Percentiles rank a stretch among this genome's conserved stretches.
Evolutionary conservation across 305 asterid species (phyloP).

Genomic region (Plantago lanceolata): DNA sequence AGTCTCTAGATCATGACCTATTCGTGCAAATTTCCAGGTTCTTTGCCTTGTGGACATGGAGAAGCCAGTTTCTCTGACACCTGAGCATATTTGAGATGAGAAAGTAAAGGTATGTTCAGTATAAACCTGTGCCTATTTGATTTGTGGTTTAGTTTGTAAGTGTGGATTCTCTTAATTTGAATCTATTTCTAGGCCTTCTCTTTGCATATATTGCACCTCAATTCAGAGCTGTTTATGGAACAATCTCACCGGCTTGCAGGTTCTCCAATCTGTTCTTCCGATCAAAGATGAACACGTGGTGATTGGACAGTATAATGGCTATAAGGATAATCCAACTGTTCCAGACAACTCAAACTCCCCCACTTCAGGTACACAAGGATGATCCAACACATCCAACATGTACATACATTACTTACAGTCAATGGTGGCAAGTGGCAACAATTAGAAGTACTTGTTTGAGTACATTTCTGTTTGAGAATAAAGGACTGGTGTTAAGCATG

Average conservation of each 20-base stretch:
- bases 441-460: no score
- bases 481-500: no score
- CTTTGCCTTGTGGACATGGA: conserved; percentile 89
- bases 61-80: conserved; percentile 69
- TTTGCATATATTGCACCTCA: conserved; percentile 1
- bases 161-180: no score
- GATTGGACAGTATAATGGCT: conserved; percentile 92
- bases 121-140: not conserved
- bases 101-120: conserved; percentile 71
- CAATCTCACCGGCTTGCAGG: conserved; percentile 41
- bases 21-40: conserved; percentile 40
- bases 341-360: conserved; percentile 91
- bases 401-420: no score
- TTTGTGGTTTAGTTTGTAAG: no score
- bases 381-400: no score
- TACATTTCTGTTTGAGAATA: no score
- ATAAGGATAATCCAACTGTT: conserved; percentile 84
- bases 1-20: conserved; percentile 4
- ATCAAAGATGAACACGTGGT: conserved; percentile 81
- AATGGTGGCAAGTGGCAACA: no score
- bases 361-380: no score
- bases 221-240: conserved; percentile 14
- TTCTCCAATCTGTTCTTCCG: conserved; percentile 85
- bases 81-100: conserved; percentile 83
- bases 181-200: not conserved